Conservation (phyloP, 2,329 filamentous ascomycete species). For the Talaromyces marneffei region DNA sequence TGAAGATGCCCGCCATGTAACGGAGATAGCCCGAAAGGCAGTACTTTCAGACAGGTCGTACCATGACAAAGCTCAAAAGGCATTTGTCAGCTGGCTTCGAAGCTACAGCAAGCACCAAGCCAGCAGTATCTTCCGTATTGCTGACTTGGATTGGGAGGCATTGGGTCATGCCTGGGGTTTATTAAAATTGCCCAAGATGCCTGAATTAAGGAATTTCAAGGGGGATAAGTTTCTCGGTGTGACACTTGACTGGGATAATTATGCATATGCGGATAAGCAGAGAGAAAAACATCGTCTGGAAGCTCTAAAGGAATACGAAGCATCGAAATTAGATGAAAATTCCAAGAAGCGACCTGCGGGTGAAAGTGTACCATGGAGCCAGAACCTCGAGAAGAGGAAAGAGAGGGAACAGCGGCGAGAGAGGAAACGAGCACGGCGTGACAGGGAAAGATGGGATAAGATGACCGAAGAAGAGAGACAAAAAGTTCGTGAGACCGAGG, state of each 20-base stretch:
- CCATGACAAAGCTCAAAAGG: conserved; percentile 83
- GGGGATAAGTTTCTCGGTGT: conserved; percentile 60
- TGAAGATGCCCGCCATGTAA: conserved; percentile 54
- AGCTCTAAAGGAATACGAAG: conserved; percentile 47
- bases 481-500: conserved; percentile 57
- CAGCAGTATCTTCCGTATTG: conserved; percentile 78
- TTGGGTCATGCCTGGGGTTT: conserved; percentile 80
- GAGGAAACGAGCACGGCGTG: conserved; percentile 58
- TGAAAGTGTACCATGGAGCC: conserved; percentile 66
- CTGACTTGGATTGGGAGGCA: conserved; percentile 78
- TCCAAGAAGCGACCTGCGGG: conserved; percentile 50
- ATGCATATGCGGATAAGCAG: conserved; percentile 65
- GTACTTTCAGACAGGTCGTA: conserved; percentile 57
- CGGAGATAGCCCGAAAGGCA: conserved; percentile 55
- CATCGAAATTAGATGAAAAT: conserved; percentile 31
- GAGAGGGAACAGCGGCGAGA: conserved; percentile 57
- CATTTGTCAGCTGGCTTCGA: conserved; percentile 88
- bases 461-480: conserved; percentile 67
- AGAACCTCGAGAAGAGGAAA: conserved; percentile 61
- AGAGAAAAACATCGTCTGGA: conserved; percentile 61
- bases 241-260: conserved; percentile 56
- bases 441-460: conserved; percentile 56
- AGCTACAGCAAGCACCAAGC: conserved; percentile 89
- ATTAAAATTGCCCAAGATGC: conserved; percentile 85
- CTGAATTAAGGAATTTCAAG: conserved; percentile 70